Evolutionary conservation across 352 stramenopile genomes (phyloP), one percentile per base, ranked within the genome.

Genomic region (Phytophthora pisi): DNA sequence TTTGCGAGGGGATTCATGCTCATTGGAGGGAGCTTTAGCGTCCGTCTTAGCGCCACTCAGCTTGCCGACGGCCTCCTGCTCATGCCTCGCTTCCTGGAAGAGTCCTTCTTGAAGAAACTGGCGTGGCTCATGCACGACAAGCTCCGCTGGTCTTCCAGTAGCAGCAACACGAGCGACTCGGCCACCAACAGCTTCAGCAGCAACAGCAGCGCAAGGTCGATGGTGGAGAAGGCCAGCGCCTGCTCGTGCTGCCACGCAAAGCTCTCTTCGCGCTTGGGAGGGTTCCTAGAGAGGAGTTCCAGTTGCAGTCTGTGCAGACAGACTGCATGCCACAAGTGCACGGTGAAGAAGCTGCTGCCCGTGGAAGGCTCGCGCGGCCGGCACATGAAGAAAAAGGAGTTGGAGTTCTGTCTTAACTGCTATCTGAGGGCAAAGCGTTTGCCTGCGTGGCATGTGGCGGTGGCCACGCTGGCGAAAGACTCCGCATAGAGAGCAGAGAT

Each of bases 51-150:
- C 5, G 57, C 70, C 4, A 46, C 40, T 43, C 58, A 81, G 24
- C 51, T 75, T 5, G 61, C 62, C 42, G 78, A 82, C 31, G 66
- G 64, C 10, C 42, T 84, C 11, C 31, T 70, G 0, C n/a, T 52
- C 6, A 28, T 68, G 5, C 51, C 74, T 4, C 62, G 61, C 1
- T 63, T 74, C 1, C 64, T 81, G 23, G 79, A 87, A 16, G 74
- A 75, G 38, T 56, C 68, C 0, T 79, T 83, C 42, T 61, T 81
- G 45, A 84, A 84, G 53, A 87, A 87, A 30, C 72, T 87, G 6
- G 24, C 57, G 16, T 83, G 76, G 76, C 53, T 87, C 16, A 73
- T 87, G 64, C 56, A 72, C 30, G 50, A 74, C 49, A 61, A 73
- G 18, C 64, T 77, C 20, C 47, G 47, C 30, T 53, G 30, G 20